These are phyloP conservation scores for Halophytophthora batemanensis DNA, from an alignment of 352 stramenopile species.

Conservation along the genomic window DNA sequence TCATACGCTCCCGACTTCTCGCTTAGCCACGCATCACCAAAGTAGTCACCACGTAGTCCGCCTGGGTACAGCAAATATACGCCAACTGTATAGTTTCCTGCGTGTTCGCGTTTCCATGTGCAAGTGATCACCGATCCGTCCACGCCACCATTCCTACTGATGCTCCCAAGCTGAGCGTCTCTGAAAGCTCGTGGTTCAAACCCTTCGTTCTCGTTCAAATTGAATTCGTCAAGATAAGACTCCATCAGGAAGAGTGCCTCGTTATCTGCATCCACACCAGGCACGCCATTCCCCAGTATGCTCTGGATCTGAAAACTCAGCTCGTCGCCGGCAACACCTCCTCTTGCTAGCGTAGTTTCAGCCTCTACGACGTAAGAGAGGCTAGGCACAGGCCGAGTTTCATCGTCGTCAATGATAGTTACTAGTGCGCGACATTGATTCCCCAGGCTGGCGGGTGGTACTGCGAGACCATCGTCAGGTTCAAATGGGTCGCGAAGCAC, in stretches of 20 bases:
- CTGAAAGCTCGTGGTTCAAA: constrained; percentile 12
- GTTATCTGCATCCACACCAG: constrained; percentile 11
- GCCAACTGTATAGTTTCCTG: constrained; percentile 46
- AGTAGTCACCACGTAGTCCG: constrained; percentile 68
- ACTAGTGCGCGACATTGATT: constrained; percentile 64
- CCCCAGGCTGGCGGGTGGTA: constrained; percentile 34
- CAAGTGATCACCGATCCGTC: constrained; percentile 23
- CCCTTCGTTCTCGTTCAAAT: not conserved
- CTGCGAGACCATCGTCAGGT: constrained; percentile 14
- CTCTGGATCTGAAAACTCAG: constrained; percentile 57
- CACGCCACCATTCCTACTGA: constrained; percentile 10
- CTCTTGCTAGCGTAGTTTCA: constrained; percentile 23
- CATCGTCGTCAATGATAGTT: constrained; percentile 73
- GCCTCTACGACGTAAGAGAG: constrained; percentile 33
- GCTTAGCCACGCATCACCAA: constrained; percentile 56
- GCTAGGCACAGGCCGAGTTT: constrained; percentile 29
- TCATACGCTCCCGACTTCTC: constrained; percentile 7
- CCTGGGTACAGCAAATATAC: constrained; percentile 58
- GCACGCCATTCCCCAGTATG: constrained; percentile 38
- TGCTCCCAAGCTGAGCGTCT: constrained; percentile 11
- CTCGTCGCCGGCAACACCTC: constrained; percentile 36
- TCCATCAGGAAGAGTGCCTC: constrained; percentile 19
- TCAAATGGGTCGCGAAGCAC: constrained; percentile 33
- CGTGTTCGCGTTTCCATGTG: constrained; percentile 42
- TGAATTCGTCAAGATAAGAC: constrained; percentile 24